Base-by-base conservation (phyloP, 345 rosid species). In the Dipteronia dyeriana region DNA sequence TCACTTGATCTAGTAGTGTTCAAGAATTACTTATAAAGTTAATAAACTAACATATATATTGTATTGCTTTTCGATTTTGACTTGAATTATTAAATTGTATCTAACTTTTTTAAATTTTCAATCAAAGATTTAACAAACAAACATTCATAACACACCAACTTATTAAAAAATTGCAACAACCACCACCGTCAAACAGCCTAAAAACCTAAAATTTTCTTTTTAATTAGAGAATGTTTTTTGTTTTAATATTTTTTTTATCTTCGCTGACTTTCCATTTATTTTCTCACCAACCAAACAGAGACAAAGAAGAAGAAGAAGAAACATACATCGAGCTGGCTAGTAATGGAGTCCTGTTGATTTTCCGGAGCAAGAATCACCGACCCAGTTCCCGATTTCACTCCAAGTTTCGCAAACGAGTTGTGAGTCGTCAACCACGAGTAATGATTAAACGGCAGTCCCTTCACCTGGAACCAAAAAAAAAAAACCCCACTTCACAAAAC, bases 391-490 rank as follows among this genome's bases (percentile, higher is more conserved):
- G 98, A 92, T 80, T 80, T 85, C 62, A 73, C 85, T 62, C 87
- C 85, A 25, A 76, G 45, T 67, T 79, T 79, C 9, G 97, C 92
- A 76, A 75, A 96, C 17, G 99, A 88, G 71, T 94, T 96, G 87
- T 96, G 98, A 1, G 98, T 92, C n/a, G 97, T 94, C 49, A 96
- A 75, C 98, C 98, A 96, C 20, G 99, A 89, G 79, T 96, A 94
- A n/a, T 87, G 88, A 80, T 96, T 91, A 77, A 84, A 96, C 17
- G 97, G 88, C 84, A 94, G 84, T 23, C 83, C 88, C 74, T 85
- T 91, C 38, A 85, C 91, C 98, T 90, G 76, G 39, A 54, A 49
- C 47, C 10, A 39, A 5, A 7, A 39, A 38, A 41, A 41, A 43
- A 45, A 41, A 41, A 41, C 45, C 49, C 49, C 49, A 45, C 45